Percentiles rank a stretch among this genome's conserved stretches.
These are phyloP conservation scores for Colletotrichum caudatum DNA, from an alignment of 2,329 filamentous ascomycete species.

Conservation along the genomic window DNA sequence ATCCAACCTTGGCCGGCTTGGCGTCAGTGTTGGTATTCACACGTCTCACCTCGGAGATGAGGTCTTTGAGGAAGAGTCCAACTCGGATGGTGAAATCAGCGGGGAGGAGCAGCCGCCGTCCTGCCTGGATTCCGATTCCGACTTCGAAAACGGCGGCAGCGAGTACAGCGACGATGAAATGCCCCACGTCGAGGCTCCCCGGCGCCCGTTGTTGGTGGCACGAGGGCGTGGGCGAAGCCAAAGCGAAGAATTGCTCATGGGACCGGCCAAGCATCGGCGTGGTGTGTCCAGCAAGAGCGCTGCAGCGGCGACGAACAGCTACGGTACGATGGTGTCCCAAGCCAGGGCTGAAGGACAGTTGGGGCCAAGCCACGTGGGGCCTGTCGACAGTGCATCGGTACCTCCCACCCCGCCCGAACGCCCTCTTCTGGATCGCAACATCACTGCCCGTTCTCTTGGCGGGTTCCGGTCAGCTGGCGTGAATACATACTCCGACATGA, in stretches of 20 bases:
- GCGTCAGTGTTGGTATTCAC: slow-evolving; percentile 78
- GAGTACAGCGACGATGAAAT: slow-evolving; percentile 47
- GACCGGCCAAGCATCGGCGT: slow-evolving; percentile 34
- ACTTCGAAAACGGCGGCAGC: slow-evolving; percentile 51
- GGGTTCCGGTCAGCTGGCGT: slow-evolving; percentile 32
- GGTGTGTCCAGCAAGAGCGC: slow-evolving; percentile 34
- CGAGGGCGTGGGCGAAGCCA: slow-evolving; percentile 36
- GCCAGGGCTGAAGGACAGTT: slow-evolving; percentile 36
- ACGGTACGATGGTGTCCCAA: slow-evolving; percentile 46
- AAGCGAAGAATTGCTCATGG: slow-evolving; percentile 38
- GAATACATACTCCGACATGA: slow-evolving; percentile 25
- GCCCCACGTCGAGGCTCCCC: slow-evolving; percentile 41
- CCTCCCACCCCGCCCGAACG: slow-evolving; percentile 36
- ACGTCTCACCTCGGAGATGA: slow-evolving; percentile 77
- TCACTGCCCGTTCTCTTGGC: slow-evolving; percentile 35
- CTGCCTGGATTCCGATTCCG: slow-evolving; percentile 49
- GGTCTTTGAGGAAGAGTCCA: slow-evolving; percentile 61
- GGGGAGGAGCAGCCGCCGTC: slow-evolving; percentile 52
- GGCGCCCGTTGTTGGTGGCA: slow-evolving; percentile 41
- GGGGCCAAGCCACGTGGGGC: slow-evolving; percentile 23
- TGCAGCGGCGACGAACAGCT: slow-evolving; percentile 34
- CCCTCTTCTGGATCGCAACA: slow-evolving; percentile 33
- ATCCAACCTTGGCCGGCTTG: slow-evolving; percentile 64
- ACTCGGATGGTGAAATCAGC: slow-evolving; percentile 53
- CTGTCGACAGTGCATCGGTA: slow-evolving; percentile 31